Evolutionary conservation across 1,284 basidiomycete genomes (phyloP).

Genomic region (Pseudomicrostroma phylloplanum): DNA sequence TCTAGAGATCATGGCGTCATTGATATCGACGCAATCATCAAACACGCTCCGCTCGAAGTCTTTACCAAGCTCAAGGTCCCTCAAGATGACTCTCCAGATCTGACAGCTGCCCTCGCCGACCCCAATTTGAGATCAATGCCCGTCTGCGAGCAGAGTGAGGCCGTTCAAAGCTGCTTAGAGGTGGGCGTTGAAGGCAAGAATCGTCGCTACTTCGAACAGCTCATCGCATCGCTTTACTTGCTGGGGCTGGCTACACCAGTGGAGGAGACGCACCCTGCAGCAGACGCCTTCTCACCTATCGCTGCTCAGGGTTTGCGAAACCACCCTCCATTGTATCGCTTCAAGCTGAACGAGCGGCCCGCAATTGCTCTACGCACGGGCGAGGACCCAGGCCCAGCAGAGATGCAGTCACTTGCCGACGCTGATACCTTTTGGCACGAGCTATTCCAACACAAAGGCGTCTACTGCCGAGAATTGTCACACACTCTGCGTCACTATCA

Average conservation of each 20-base stretch:
- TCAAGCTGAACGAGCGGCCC: neutral
- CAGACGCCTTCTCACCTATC: too few species aligned
- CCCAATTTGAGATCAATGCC: neutral
- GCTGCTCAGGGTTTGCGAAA: too few species aligned
- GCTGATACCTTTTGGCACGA: too few species aligned
- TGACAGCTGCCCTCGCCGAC: neutral
- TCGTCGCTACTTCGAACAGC: neutral
- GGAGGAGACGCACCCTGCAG: neutral
- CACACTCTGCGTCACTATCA: too few species aligned
- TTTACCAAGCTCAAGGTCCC: conserved; percentile 2
- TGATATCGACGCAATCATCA: conserved; percentile 22
- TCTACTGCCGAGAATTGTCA: too few species aligned
- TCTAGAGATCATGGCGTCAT: conserved; percentile 19
- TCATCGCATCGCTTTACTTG: neutral
- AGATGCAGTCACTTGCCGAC: too few species aligned
- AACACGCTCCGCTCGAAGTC: conserved; percentile 18
- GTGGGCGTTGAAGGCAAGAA: neutral
- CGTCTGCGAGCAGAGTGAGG: neutral
- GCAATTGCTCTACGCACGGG: too few species aligned
- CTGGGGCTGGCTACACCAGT: neutral
- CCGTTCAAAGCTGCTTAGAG: neutral
- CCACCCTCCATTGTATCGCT: neutral
- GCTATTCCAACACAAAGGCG: too few species aligned
- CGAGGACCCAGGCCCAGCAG: too few species aligned
- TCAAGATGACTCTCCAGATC: neutral